Percentiles rank a stretch among this genome's conserved stretches.
Evolutionary conservation across 139 green algal species (phyloP).

Genomic region (Astrephomene gubernaculifera): DNA sequence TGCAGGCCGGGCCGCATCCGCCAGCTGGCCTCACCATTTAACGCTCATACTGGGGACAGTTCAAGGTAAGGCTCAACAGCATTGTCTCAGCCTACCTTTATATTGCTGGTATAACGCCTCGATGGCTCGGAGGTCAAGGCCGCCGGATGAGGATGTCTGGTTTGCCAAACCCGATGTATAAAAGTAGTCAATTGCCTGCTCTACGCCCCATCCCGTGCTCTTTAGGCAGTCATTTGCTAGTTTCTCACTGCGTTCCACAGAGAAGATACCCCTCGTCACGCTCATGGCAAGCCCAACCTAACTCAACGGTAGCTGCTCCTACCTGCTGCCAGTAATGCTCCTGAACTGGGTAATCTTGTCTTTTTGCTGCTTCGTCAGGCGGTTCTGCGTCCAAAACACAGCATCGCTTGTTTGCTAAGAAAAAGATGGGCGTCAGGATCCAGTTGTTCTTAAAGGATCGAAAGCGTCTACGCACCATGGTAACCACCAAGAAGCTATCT

Average conservation of each 20-base stretch:
- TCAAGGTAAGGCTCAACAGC: no score
- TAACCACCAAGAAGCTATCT: background rate
- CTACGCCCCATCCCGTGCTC: constrained; percentile 54
- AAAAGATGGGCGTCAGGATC: background rate
- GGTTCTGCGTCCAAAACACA: no score
- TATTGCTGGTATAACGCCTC: constrained; percentile 63
- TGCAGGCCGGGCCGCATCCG: background rate
- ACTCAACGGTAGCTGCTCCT: no score
- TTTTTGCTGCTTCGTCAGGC: constrained; percentile 59
- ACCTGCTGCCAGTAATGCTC: constrained; percentile 62
- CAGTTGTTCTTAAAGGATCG: background rate
- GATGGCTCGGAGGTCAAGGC: constrained; percentile 50
- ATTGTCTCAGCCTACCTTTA: no score
- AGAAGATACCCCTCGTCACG: background rate
- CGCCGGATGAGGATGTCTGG: background rate
- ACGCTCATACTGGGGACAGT: no score
- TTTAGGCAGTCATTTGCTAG: constrained; percentile 63
- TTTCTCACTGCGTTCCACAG: constrained; percentile 59
- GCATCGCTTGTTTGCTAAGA: background rate
- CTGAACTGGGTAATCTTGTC: constrained; percentile 62
- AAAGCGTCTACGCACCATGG: background rate
- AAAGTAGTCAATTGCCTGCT: constrained; percentile 65
- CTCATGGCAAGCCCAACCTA: no score
- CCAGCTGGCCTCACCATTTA: no score
- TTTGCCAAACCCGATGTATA: constrained; percentile 50